Base-by-base conservation (phyloP, 305 asterid genomes). In the Fraxinus sp. region DNA sequence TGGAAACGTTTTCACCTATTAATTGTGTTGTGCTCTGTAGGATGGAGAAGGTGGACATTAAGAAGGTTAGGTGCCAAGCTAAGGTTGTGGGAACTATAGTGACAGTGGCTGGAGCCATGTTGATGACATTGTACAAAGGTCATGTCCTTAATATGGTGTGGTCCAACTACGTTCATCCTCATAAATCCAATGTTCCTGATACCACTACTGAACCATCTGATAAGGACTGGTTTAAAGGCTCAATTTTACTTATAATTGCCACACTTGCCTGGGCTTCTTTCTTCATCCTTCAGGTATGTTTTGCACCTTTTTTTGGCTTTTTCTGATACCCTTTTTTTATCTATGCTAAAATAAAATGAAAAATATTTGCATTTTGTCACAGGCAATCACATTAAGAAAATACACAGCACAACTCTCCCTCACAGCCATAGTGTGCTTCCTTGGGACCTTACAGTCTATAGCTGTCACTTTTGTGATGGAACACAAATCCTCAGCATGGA, bases 201-300 rank as follows among this genome's bases (percentile, higher is more conserved):
- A 11, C 2, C 18, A 32, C 88, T 4, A 8, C 80, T n/a, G 91
- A 75, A 70, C 59, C 46, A 80, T 13, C 89, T 1, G 98, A 92
- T 77, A 92, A 90, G 79, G 97, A 92, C 22, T 92, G 95, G 95
- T 0, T 94, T n/a, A 95, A 89, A 86, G 98, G 98, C 22, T 95
- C 97, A 2, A 87, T 94, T 73, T 94, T 95, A 82, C 97, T 95
- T 85, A 94, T 94, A 82, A 86, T 91, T 39, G 99, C 99, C 78
- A 94, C 98, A 71, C 83, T 95, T 64, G 97, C 99, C 0, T 95
- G 99, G 99, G 99, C 99, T 32, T 89, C 97, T 75, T 93, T 95
- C 91, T 95, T 94, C 88, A 94, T 95, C 81, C 92, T 95, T 79
- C 98, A 94, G 97, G 96, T 92, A 78, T 43, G 2, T 62, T 74